Conservation (phyloP, 1,284 basidiomycete species). For the Malassezia sp. region DNA sequence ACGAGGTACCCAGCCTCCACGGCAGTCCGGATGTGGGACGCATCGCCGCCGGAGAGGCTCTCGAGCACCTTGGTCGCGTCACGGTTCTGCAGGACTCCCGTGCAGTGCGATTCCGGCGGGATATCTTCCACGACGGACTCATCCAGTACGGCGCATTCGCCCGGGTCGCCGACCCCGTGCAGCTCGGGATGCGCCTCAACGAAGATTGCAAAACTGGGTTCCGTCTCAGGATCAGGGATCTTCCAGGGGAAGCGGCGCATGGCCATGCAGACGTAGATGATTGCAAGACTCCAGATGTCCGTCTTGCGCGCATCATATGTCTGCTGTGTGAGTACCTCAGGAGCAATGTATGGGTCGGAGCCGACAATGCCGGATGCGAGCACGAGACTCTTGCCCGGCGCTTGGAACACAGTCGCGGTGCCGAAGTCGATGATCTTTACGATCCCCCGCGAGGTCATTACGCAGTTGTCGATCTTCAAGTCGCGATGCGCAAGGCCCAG, state of each 20-base stretch:
- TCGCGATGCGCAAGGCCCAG: slow-evolving; percentile 96
- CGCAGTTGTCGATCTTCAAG: slow-evolving; percentile 98
- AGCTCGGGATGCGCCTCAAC: slow-evolving; percentile 83
- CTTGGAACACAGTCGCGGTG: slow-evolving; percentile 96
- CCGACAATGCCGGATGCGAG: slow-evolving; percentile 81
- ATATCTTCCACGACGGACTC: background rate
- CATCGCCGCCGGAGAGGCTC: slow-evolving; percentile 2
- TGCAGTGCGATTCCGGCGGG: slow-evolving; percentile 8
- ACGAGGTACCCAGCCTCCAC: slow-evolving; percentile 12
- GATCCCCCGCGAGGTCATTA: slow-evolving; percentile 85
- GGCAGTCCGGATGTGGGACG: slow-evolving; percentile 1
- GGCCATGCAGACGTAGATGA: slow-evolving; percentile 99
- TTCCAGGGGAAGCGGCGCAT: slow-evolving; percentile 97
- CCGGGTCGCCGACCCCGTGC: slow-evolving; percentile 40
- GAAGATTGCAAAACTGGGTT: slow-evolving; percentile 80
- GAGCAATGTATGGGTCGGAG: slow-evolving; percentile 93
- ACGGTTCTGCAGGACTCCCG: background rate
- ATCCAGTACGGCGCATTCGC: background rate
- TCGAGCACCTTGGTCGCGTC: background rate
- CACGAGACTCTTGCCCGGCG: slow-evolving; percentile 59
- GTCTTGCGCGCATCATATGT: slow-evolving; percentile 91
- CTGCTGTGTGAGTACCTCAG: slow-evolving; percentile 71
- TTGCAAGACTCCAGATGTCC: slow-evolving; percentile 95
- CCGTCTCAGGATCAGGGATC: slow-evolving; percentile 85
- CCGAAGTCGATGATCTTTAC: slow-evolving; percentile 99